These are phyloP conservation scores for Serendipita vermifera DNA, from an alignment of 768 basidiomycete species.

Conservation along the genomic window DNA sequence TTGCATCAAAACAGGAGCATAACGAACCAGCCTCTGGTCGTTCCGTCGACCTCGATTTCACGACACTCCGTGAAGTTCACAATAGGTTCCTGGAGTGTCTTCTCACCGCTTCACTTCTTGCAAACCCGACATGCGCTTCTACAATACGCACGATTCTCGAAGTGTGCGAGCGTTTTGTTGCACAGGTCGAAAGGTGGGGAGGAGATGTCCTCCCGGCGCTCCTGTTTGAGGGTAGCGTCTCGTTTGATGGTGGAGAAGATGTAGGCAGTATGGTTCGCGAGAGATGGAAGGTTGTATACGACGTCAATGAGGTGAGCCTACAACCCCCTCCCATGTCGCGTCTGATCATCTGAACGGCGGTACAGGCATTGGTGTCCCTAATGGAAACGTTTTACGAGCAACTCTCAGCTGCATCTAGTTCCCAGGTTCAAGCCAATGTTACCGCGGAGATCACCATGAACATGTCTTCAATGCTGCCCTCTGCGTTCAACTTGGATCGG, in stretches of 20 bases:
- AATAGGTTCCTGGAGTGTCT: conserved; percentile 67
- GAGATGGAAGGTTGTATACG: conserved; percentile 51
- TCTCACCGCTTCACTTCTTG: conserved; percentile 64
- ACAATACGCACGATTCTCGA: conserved; percentile 64
- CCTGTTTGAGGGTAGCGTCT: conserved; percentile 65
- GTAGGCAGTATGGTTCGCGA: conserved; percentile 65
- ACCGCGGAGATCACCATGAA: conserved; percentile 8
- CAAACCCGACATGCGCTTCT: conserved; percentile 46
- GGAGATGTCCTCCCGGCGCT: conserved; percentile 79
- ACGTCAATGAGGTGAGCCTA: conserved; percentile 58
- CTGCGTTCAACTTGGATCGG: background rate
- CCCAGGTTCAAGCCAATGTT: conserved; percentile 6
- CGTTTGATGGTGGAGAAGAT: conserved; percentile 34
- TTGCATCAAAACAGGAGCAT: conserved; percentile 18
- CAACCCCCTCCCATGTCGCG: background rate
- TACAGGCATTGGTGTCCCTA: conserved; percentile 50
- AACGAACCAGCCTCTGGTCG: conserved; percentile 14
- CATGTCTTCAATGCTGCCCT: background rate
- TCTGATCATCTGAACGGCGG: background rate
- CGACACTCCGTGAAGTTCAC: conserved; percentile 72
- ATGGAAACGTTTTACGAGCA: conserved; percentile 72
- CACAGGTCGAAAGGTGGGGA: conserved; percentile 82
- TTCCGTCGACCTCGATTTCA: conserved; percentile 54
- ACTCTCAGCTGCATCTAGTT: conserved; percentile 40
- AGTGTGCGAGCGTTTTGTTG: conserved; percentile 76